A percentile compares a stretch with the other conserved stretches of the same genome.
Conservation (phyloP, 768 basidiomycete species). For the Wakefieldia striispora region DNA sequence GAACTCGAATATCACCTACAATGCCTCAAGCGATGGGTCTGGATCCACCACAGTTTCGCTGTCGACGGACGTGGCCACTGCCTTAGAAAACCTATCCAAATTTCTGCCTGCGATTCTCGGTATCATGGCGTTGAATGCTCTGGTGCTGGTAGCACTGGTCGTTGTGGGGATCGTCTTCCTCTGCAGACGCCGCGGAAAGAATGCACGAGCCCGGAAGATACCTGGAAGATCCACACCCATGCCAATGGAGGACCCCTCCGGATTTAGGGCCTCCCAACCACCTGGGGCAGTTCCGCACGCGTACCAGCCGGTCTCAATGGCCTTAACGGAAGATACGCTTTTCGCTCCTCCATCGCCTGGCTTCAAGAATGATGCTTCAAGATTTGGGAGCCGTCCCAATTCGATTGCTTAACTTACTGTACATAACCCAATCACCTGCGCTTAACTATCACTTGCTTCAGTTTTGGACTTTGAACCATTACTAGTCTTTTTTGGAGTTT, state of each 20-base stretch:
- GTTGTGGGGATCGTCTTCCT: slow-evolving; percentile 52
- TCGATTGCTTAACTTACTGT: slow-evolving; percentile 36
- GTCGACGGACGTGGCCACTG: slow-evolving; percentile 54
- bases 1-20: slow-evolving; percentile 67
- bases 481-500: background rate
- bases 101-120: slow-evolving; percentile 75
- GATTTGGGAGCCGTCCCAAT: slow-evolving; percentile 39
- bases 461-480: slow-evolving; percentile 2
- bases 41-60: slow-evolving; percentile 49
- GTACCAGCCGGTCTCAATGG: slow-evolving; percentile 72
- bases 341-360: slow-evolving; percentile 56
- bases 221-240: slow-evolving; percentile 54
- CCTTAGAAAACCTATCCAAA: slow-evolving; percentile 59
- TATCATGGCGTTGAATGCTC: slow-evolving; percentile 74
- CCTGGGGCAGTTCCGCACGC: slow-evolving; percentile 42
- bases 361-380: slow-evolving; percentile 41
- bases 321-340: slow-evolving; percentile 45
- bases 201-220: slow-evolving; percentile 32
- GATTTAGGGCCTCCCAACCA: slow-evolving; percentile 36
- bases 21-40: slow-evolving; percentile 42
- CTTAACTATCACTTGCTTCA: background rate
- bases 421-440: background rate
- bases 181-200: slow-evolving; percentile 47
- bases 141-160: slow-evolving; percentile 58
- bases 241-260: slow-evolving; percentile 44